Percentiles rank a stretch among this genome's conserved stretches.
Conservation (phyloP, 257 asterid genomes). For the Lithospermum erythrorhizon region DNA sequence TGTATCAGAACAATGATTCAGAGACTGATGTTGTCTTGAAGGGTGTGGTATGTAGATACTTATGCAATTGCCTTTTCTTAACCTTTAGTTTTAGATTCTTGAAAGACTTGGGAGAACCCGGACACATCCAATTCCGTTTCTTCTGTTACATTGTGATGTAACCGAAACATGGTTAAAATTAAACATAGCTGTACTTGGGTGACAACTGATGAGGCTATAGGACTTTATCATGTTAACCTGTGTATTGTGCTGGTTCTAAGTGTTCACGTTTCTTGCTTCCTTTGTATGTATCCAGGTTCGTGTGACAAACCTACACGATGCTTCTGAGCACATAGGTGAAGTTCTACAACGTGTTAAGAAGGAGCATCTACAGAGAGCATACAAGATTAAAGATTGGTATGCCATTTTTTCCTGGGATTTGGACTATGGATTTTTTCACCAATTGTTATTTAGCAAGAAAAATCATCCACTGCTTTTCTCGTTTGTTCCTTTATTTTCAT, state of each 20-base stretch:
- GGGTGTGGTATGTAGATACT: conserved; percentile 72
- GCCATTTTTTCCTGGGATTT: conserved; percentile 3
- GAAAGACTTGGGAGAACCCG: no score
- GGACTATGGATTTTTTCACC: no score
- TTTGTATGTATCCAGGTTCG: conserved; percentile 45
- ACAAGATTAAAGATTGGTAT: conserved; percentile 70
- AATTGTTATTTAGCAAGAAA: not conserved
- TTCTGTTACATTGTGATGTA: no score
- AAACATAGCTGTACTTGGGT: not conserved
- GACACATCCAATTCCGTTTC: no score
- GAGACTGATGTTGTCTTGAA: conserved; percentile 91
- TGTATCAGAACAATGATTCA: conserved; percentile 67
- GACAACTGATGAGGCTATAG: no score
- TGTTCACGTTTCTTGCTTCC: conserved; percentile 5
- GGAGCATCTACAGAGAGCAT: conserved; percentile 76
- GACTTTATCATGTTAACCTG: not conserved
- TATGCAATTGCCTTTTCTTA: not conserved
- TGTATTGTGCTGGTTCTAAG: not conserved
- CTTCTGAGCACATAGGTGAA: conserved; percentile 93
- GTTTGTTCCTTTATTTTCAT: not conserved
- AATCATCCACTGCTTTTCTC: not conserved
- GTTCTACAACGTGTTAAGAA: conserved; percentile 80
- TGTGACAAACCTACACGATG: conserved; percentile 89
- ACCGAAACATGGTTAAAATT: no score
- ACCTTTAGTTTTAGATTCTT: not conserved